Base-by-base conservation (phyloP, 78 protist genomes). In the Capsaspora owczarzaki region DNA sequence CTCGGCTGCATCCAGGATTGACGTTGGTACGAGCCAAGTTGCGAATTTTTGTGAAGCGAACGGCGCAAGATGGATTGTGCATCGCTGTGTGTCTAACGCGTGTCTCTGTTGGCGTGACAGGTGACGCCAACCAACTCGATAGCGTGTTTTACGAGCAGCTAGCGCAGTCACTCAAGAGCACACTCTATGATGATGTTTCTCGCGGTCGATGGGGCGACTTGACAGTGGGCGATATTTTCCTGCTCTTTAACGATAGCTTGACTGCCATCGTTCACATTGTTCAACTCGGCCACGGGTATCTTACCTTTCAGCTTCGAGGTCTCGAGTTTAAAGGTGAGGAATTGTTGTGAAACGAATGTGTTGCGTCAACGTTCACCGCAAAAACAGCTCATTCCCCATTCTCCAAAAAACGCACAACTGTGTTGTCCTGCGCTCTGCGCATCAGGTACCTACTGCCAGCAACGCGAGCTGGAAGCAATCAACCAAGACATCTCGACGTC, bases 291-390 rank as follows among this genome's bases (percentile, higher is more conserved):
- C 5, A 82, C 47, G 80, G 80, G 10, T 51, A n/a, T 31, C 33
- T 49, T 16, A 2, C 86, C 37, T 82, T 82, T 51, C 86, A 82
- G 12, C 10, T 82, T 0, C 77, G 86, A 41, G 86, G 86, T 16
- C 61, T 82, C 33, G 86, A 82, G 47, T 74, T 74, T 16, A 81
- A 81, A 47, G 84, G 83, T 41, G 49, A 27, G 49, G 8, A 23
- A 8, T 42, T 22, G 63, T 10, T 53, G 63, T 19, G 63, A 10
- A 10, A 53, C 63, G 10, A 14, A 22, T 53, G 27, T 14, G 53
- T 16, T 16, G 14, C 14, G 6, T 47, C 53, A 14, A 16, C 53
- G 53, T 14, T 47, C 53, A 14, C 6, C 53, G 6, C 53, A 14
- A 16, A 6, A 6, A 47, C 14, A 6, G 53, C 53, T 14, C 14